Evolutionary conservation across 176 grass and related monocot genomes (phyloP), one percentile per base, ranked within the genome.

Genomic region (Luzula sylvatica): DNA sequence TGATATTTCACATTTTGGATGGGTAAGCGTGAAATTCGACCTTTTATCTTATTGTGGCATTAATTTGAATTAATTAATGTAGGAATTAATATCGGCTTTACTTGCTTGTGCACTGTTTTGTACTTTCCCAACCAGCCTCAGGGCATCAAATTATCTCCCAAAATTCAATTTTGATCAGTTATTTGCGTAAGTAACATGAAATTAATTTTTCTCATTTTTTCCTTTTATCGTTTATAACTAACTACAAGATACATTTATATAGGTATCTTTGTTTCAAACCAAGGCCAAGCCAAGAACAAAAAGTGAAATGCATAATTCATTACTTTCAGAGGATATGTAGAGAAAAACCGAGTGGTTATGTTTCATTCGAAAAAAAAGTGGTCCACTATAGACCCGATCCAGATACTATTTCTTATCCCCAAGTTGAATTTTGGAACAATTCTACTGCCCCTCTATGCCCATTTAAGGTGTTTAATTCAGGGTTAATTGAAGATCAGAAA

Each of bases 281-380:
- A 27, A 88, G 56, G 50, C 84, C 66, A 21, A 70, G 50, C 67
- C 90, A 96, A 58, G 74, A 82, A 57, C 70, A 96, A 48, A 96
- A 89, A 66, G 16, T 96, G 43, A 79, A 70, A 38, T 96, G 84
- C 40, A 46, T 89, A 26, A 50, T 82, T 53, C 90, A 86, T 61
- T 96, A 86, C 65, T 96, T 89, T 8, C 70, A 89, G 66, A 89
- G 77, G 71, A 71, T 96, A 44, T 75, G 73, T 19, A 58, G 47
- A n/a, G 65, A 67, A 18, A 65, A 7, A 8, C 81, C 81, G 7
- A 65, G 48, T 8, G 90, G 84, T 46, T 78, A 30, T 9, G 47
- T 96, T 78, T 96, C 90, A 3, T 96, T 86, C 65, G 90, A 89
- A 46, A 68, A 80, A 20, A 96, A 96, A 54, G 67, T 79, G 65